phyloP scores from a whole-genome alignment of 306 rosid genomes.

The Vicia villosa region DNA sequence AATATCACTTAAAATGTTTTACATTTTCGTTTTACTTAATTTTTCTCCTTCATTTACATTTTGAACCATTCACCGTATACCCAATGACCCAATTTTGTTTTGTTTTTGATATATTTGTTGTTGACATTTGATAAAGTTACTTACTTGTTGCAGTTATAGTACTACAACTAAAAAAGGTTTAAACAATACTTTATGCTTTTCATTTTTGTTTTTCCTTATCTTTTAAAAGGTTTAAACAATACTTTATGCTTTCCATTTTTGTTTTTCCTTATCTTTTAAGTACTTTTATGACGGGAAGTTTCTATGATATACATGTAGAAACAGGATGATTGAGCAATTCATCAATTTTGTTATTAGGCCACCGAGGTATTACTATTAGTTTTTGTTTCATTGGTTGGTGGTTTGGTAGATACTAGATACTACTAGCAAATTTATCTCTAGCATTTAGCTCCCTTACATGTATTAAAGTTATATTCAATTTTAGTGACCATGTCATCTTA shows the following conservation, averaged over 20 bases:
- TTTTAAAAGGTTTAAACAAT: too few species aligned
- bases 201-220: not conserved
- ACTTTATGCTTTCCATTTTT: too few species aligned
- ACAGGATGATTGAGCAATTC: conserved; percentile 92
- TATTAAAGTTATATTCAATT: not conserved
- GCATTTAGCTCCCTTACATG: conserved; percentile 8
- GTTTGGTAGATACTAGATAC: conserved; percentile 26
- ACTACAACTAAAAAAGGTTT: conserved; percentile 11
- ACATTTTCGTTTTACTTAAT: conserved; percentile 38
- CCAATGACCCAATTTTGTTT: conserved; percentile 39
- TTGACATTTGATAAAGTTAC: conserved; percentile 40
- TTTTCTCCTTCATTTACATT: conserved; percentile 2
- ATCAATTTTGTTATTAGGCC: conserved; percentile 97
- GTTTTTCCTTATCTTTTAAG: too few species aligned
- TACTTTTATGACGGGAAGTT: conserved; percentile 58
- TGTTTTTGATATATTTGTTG: not conserved
- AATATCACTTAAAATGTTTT: too few species aligned
- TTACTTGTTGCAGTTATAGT: conserved; percentile 37
- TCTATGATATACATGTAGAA: conserved; percentile 42
- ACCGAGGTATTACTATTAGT: conserved; percentile 78
- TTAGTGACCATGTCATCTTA: conserved; percentile 34
- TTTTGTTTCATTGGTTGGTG: conserved; percentile 31
- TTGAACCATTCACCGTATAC: conserved; percentile 39
- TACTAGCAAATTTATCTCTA: conserved; percentile 15
- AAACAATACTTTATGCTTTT: not conserved